Evolutionary conservation across 2,329 filamentous ascomycete species (phyloP).

Genomic region (Myriosclerotinia duriaeana): DNA sequence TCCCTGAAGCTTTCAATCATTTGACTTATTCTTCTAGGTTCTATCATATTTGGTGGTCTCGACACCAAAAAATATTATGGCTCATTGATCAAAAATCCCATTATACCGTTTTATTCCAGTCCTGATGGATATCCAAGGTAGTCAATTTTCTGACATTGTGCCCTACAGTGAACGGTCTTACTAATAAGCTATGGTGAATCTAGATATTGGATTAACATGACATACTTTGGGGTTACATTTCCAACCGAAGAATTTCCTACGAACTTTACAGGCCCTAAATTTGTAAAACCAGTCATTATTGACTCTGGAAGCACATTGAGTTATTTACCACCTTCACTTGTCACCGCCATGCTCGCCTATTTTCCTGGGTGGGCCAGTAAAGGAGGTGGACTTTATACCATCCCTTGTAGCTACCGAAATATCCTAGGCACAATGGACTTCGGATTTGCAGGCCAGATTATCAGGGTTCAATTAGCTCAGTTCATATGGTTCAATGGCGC

Average conservation of each 20-base stretch:
- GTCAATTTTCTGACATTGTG: neutral
- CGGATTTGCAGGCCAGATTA: slow-evolving; percentile 27
- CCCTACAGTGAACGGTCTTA: neutral
- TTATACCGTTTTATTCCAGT: slow-evolving; percentile 25
- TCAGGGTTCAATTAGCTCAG: slow-evolving; percentile 28
- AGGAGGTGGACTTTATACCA: slow-evolving; percentile 25
- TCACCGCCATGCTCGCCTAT: slow-evolving; percentile 25
- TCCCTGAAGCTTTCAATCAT: neutral
- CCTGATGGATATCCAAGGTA: slow-evolving; percentile 28
- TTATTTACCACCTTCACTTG: slow-evolving; percentile 24
- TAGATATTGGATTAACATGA: slow-evolving; percentile 34
- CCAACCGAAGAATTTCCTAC: slow-evolving; percentile 9
- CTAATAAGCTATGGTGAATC: neutral
- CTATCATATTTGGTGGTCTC: slow-evolving; percentile 32
- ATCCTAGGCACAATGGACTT: slow-evolving; percentile 28
- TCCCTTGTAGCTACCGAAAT: slow-evolving; percentile 23
- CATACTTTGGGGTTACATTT: slow-evolving; percentile 29
- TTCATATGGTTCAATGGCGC: slow-evolving; percentile 28
- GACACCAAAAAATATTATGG: slow-evolving; percentile 32
- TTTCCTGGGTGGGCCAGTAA: slow-evolving; percentile 27
- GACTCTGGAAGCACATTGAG: slow-evolving; percentile 29
- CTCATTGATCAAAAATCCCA: slow-evolving; percentile 27
- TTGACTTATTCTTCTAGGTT: slow-evolving; percentile 22
- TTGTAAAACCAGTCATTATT: slow-evolving; percentile 26
- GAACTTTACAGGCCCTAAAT: neutral